Conservation (phyloP, 768 basidiomycete genomes). For the Pleurotus pulmonarius region DNA sequence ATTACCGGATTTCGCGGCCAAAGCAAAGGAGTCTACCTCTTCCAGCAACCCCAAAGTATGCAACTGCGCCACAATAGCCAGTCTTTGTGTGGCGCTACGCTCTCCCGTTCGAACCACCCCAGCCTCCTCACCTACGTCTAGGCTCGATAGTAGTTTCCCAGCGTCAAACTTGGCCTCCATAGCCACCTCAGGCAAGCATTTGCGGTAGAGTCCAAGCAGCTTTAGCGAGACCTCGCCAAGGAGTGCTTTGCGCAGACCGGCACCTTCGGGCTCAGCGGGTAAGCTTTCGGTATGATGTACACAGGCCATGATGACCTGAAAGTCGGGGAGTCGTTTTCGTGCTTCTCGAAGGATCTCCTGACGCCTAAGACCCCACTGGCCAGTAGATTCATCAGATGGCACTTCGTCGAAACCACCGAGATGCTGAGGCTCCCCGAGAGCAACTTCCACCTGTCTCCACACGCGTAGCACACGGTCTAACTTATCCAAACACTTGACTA, state of each 20-base stretch:
- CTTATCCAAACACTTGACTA: conserved; percentile 76
- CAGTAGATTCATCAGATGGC: conserved; percentile 36
- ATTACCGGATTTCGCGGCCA: conserved; percentile 70
- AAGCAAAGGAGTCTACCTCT: conserved; percentile 75
- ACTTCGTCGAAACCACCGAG: background rate
- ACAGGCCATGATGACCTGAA: conserved; percentile 81
- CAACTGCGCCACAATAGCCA: conserved; percentile 59
- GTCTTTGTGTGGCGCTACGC: conserved; percentile 24
- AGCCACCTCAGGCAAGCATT: conserved; percentile 66
- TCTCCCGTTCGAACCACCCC: conserved; percentile 12
- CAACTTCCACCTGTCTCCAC: conserved; percentile 44
- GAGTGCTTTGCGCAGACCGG: conserved; percentile 36
- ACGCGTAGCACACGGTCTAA: conserved; percentile 48
- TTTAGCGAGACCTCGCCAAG: conserved; percentile 79
- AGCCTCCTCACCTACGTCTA: conserved; percentile 15
- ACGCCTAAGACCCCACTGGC: conserved; percentile 68
- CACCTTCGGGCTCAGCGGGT: conserved; percentile 13
- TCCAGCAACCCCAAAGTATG: conserved; percentile 75
- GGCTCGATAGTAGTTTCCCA: conserved; percentile 58
- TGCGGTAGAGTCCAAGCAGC: conserved; percentile 83
- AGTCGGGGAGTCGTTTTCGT: conserved; percentile 77
- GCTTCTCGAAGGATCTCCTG: conserved; percentile 74
- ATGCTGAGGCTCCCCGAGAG: conserved; percentile 46
- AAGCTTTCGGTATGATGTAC: conserved; percentile 48
- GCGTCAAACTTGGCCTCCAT: conserved; percentile 84